phyloP scores from a whole-genome alignment of 768 basidiomycete genomes.

The Suillus discolor region DNA sequence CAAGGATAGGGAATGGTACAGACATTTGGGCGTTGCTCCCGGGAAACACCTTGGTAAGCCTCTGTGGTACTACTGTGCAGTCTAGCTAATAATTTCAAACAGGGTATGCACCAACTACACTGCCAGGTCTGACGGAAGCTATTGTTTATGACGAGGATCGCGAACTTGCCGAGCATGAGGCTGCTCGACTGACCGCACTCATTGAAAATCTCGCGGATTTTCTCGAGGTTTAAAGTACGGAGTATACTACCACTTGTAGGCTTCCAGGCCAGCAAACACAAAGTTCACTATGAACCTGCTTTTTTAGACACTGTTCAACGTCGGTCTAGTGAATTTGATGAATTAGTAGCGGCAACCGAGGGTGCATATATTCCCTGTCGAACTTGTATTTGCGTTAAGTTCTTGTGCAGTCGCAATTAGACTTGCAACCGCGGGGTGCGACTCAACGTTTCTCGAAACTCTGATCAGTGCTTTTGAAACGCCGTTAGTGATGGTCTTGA shows the following conservation, averaged over 20 bases:
- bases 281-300: not conserved
- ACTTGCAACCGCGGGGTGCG: too few relatives aligned
- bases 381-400: too few relatives aligned
- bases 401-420: too few relatives aligned
- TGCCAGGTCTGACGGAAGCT: slow-evolving; percentile 80
- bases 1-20: slow-evolving; percentile 84
- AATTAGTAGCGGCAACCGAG: not conserved
- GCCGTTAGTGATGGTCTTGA: not conserved
- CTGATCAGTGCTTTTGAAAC: not conserved
- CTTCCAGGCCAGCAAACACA: not conserved
- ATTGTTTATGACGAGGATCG: slow-evolving; percentile 68
- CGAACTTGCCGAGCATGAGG: slow-evolving; percentile 63
- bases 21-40: slow-evolving; percentile 82
- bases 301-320: not conserved
- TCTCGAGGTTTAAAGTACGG: slow-evolving; percentile 10
- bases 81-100: slow-evolving; percentile 3
- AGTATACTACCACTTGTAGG: not conserved
- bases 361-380: not conserved
- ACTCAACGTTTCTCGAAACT: too few relatives aligned
- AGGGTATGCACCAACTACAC: slow-evolving; percentile 86
- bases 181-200: slow-evolving; percentile 52
- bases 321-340: not conserved
- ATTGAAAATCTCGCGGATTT: slow-evolving; percentile 53
- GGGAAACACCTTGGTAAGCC: slow-evolving; percentile 78
- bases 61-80: slow-evolving; percentile 1